Evolutionary conservation across 2,329 filamentous ascomycete genomes (phyloP).

Genomic region (Trichoderma semiorbis): DNA sequence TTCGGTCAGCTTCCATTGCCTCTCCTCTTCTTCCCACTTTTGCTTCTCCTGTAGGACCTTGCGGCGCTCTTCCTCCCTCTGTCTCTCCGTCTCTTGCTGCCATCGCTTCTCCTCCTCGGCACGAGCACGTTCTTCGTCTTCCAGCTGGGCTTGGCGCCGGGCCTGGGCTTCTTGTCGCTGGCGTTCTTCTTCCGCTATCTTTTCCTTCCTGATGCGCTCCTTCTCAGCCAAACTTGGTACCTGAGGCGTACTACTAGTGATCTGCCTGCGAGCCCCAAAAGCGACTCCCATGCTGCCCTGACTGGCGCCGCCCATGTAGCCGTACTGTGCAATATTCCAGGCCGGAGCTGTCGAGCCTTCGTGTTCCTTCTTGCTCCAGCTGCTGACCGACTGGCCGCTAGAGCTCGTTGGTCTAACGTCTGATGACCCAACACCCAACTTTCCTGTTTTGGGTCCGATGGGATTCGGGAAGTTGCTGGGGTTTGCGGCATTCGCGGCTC

Average conservation of each 20-base stretch:
- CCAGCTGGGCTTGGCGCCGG: constrained; percentile 44
- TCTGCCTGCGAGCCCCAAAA: constrained; percentile 88
- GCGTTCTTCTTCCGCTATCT: constrained; percentile 57
- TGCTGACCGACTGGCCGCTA: constrained; percentile 58
- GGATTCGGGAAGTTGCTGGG: constrained; percentile 69
- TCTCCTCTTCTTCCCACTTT: constrained; percentile 75
- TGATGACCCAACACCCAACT: constrained; percentile 59
- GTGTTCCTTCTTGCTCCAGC: constrained; percentile 84
- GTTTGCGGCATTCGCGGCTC: constrained; percentile 72
- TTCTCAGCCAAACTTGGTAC: constrained; percentile 84
- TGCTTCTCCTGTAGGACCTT: constrained; percentile 65
- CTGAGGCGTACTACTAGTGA: constrained; percentile 74
- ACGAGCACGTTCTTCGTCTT: constrained; percentile 56
- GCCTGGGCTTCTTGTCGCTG: constrained; percentile 54
- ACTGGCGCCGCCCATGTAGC: constrained; percentile 95
- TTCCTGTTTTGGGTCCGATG: constrained; percentile 66
- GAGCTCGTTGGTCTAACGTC: constrained; percentile 35
- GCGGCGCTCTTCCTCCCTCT: constrained; percentile 57
- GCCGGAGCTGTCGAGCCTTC: constrained; percentile 79
- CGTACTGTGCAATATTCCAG: constrained; percentile 98
- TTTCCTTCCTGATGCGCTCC: constrained; percentile 61
- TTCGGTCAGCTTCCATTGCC: constrained; percentile 73
- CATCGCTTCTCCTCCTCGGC: constrained; percentile 63
- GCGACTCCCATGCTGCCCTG: constrained; percentile 93
- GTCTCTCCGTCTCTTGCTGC: constrained; percentile 61